phyloP scores from a whole-genome alignment of 345 rosid species.

The Theobroma cacao region DNA sequence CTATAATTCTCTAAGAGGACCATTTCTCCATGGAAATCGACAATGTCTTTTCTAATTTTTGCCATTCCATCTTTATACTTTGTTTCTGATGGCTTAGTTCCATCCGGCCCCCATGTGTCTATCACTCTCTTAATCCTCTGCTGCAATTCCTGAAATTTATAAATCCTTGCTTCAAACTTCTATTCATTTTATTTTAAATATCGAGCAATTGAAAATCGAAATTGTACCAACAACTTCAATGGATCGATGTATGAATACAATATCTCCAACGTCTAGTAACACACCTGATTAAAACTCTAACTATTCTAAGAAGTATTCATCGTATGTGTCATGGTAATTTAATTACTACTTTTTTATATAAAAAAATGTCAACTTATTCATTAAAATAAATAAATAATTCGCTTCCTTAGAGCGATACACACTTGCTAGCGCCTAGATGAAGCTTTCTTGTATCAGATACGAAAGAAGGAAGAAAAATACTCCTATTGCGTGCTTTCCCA shows the following conservation, averaged over 20 bases:
- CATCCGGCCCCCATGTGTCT: constrained; percentile 40
- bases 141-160: constrained; percentile 50
- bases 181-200: not conserved
- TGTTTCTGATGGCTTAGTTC: constrained; percentile 39
- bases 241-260: too few species aligned
- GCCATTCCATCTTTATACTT: constrained; percentile 47
- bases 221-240: not conserved
- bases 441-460: not conserved
- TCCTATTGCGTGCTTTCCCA: too few species aligned
- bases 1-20: constrained; percentile 81
- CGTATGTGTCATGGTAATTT: not conserved
- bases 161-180: not conserved
- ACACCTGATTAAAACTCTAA: too few species aligned
- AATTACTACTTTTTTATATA: not conserved
- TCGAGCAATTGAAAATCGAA: not conserved
- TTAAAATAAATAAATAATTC: not conserved
- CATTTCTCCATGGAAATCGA: constrained; percentile 95
- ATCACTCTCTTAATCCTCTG: constrained; percentile 52
- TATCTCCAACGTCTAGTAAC: too few species aligned
- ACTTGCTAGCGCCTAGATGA: not conserved
- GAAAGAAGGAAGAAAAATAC: not conserved
- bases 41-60: constrained; percentile 59
- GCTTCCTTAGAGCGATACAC: not conserved
- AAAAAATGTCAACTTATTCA: too few species aligned
- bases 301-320: too few species aligned